Evolutionary conservation across 345 rosid genomes (phyloP).

Genomic region (Moricandia moricandioides): DNA sequence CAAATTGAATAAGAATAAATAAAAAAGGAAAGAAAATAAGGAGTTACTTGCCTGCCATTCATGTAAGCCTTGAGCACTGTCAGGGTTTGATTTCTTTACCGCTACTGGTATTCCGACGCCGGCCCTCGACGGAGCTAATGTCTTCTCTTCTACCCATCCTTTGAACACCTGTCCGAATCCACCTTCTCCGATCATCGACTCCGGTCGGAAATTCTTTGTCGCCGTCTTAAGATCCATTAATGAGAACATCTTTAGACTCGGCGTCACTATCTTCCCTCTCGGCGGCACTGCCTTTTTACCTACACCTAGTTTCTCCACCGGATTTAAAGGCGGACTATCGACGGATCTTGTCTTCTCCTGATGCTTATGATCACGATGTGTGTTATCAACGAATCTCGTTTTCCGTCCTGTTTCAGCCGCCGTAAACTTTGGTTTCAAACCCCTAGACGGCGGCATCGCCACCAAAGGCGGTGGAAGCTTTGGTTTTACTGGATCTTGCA

Average conservation of each 20-base stretch:
- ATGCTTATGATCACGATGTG: neutral
- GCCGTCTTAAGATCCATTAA: constrained; percentile 50
- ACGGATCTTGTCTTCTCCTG: constrained; percentile 16
- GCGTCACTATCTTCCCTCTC: constrained; percentile 39
- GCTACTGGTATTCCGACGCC: constrained; percentile 80
- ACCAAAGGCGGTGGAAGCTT: constrained; percentile 27
- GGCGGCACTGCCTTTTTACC: constrained; percentile 20
- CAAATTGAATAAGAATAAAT: neutral
- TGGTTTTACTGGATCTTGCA: neutral
- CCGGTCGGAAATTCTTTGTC: constrained; percentile 76
- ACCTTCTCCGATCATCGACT: constrained; percentile 76
- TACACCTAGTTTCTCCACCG: constrained; percentile 7
- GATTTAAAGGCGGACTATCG: neutral
- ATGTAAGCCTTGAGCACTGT: constrained; percentile 63
- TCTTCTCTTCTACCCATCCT: constrained; percentile 76
- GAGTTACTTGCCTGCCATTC: constrained; percentile 76
- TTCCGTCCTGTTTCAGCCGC: neutral
- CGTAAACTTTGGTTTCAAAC: constrained; percentile 2
- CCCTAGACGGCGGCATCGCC: constrained; percentile 13
- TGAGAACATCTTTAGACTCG: constrained; percentile 54
- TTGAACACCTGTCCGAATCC: constrained; percentile 87
- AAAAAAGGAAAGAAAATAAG: neutral
- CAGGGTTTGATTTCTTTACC: constrained; percentile 75
- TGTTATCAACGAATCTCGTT: neutral
- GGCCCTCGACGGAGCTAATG: constrained; percentile 52